Evolutionary conservation across 805 yeast species (phyloP), one percentile per base, ranked within the genome.

Genomic region (Wickerhamomyces ciferrii): DNA sequence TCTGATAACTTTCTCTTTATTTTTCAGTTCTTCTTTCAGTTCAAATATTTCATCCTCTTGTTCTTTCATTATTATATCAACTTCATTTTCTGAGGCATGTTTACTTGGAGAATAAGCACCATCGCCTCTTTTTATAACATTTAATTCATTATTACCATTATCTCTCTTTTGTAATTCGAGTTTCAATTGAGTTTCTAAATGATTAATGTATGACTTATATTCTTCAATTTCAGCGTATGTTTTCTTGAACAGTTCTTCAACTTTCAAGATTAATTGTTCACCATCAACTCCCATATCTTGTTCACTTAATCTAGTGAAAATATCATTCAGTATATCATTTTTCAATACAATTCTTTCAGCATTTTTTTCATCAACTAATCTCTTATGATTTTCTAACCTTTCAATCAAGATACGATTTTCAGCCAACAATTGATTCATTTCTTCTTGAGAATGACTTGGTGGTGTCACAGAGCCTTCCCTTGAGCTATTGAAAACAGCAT

Each of bases 1-100:
- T 49, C 76, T 79, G 48, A 90, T 86, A 52, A 90, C 83, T 41
- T 82, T 81, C 54, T 89, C 96, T 62, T 89, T 90, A 51, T 85
- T 87, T 41, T 76, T 74, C 35, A 87, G 57, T 39, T 76, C 71
- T 43, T 79, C 83, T 54, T 76, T 75, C 53, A 91, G 68, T 43
- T 82, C 88, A 41, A 66, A 55, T 14, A 90, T 78, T 56, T 86
- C 92, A 42, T 81, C 87, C 47, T 78, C 83, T 53, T 82, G 83
- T 39, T 83, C 86, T 50, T 71, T 71, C 46, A 81, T 55, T 9
- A 79, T 40, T 8, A 46, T 37, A 18, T 62, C 63, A 24, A 58
- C 43, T 25, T 60, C 60, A 7, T 39, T 36, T 5, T 49, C 53
- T 29, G 44, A 43, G 10, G 53, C 48, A 18, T 43, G 42, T 44